Conservation (phyloP, 257 asterid species). For the Solanum virginianum region DNA sequence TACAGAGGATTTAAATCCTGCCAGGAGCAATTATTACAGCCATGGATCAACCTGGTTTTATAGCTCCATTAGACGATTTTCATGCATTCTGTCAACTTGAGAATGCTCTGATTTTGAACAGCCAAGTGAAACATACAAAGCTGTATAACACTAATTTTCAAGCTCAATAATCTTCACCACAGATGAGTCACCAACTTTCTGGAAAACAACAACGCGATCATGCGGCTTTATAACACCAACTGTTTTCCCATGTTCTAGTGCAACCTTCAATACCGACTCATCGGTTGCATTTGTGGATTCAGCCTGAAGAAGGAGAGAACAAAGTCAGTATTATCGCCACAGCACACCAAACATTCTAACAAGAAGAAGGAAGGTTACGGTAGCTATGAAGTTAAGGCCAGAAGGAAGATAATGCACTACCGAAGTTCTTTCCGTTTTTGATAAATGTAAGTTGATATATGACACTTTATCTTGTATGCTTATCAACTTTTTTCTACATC, state of each 20-base stretch:
- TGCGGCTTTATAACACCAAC: constrained; percentile 73
- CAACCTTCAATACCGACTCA: constrained; percentile 80
- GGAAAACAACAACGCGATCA: constrained; percentile 87
- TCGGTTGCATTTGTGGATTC: constrained; percentile 68
- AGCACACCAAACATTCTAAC: neutral
- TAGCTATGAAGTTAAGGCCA: neutral
- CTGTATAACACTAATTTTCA: constrained; percentile 35
- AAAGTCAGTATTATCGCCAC: neutral
- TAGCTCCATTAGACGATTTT: neutral
- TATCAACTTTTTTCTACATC: neutral
- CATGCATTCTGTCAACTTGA: neutral
- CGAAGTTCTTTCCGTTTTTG: neutral
- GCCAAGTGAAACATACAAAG: neutral
- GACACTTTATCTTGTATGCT: neutral
- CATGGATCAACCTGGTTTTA: neutral
- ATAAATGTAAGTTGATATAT: neutral
- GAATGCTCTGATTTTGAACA: neutral
- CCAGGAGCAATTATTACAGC: neutral
- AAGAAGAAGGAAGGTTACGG: neutral
- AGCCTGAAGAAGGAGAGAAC: constrained; percentile 28
- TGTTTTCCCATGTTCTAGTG: constrained; percentile 86
- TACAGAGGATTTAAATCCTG: neutral
- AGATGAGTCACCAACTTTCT: constrained; percentile 90
- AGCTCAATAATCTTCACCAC: constrained; percentile 94
- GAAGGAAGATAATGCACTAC: neutral